Evolutionary conservation across 805 yeast genomes (phyloP), one percentile per base, ranked within the genome.

Genomic region (Starmerella bombicola): DNA sequence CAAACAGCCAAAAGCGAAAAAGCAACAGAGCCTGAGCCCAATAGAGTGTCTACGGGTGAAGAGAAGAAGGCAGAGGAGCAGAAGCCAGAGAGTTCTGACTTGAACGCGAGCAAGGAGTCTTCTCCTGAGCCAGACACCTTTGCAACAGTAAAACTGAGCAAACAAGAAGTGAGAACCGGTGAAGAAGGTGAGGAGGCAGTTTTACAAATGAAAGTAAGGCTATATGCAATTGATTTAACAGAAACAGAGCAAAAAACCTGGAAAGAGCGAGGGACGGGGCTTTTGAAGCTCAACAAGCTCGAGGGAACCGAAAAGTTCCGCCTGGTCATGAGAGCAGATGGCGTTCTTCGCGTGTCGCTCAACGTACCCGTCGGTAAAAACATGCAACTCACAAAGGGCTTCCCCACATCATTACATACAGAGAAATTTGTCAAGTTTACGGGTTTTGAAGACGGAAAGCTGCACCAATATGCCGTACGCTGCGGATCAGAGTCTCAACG

Each of bases 211-310:
- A 76, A 79, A 35, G 83, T 93, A 3, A 83, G 86, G 55, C 63
- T 91, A 21, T 91, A 86, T 56, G 76, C 73, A 23, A 38, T 49
- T n/a, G 43, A 46, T 28, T 63, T 83, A 51, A 80, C 81, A 53
- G 35, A 32, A 17, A 64, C 86, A 23, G 64, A 77, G 0, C 70
- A 75, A 28, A 74, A 70, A 15, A 95, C 95, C 2, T 91, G 98
- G 98, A 91, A 83, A 58, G 98, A 91, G 61, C 74, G 91, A 55
- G 98, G 98, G 19, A 68, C 80, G 31, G 98, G 98, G 2, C 70
- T 74, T 4, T 62, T 91, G n/a, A 94, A 83, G 56, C 70, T 91
- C 20, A 88, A 91, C 59, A 59, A 61, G 34, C 54, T 58, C 37
- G 46, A 46, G 23, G n/a, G n/a, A n/a, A 45, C 42, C 5, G 50